A percentile compares a stretch with the other conserved stretches of the same genome.
Conservation (phyloP, 441 rosid species). For the Populus trichocarpa region DNA sequence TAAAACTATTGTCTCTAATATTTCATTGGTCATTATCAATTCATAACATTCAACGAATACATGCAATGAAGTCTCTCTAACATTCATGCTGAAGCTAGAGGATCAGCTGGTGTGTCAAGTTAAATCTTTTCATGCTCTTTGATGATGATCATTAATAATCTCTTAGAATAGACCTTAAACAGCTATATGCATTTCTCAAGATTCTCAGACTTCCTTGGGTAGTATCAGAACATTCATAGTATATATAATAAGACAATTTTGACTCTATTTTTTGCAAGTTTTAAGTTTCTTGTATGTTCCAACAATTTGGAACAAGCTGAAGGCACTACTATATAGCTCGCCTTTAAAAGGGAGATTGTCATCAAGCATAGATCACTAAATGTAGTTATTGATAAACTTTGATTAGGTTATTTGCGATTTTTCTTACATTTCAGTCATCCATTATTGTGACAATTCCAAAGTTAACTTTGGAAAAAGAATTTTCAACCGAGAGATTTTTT, state of each 20-base stretch:
- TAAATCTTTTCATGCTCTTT: conserved; percentile 4
- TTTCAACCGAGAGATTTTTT: too few species aligned
- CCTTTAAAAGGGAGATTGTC: too few species aligned
- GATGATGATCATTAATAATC: background rate
- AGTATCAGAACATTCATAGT: background rate
- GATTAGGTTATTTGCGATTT: too few species aligned
- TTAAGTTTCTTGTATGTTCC: background rate
- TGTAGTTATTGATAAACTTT: too few species aligned
- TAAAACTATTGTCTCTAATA: conserved; percentile 14
- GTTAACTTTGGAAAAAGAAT: too few species aligned
- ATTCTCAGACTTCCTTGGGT: background rate
- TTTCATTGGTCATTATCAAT: conserved; percentile 23
- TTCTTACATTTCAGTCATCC: too few species aligned
- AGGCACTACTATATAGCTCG: too few species aligned
- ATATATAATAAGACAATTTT: background rate
- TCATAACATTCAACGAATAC: conserved; percentile 61
- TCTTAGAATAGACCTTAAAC: background rate
- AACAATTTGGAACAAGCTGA: conserved; percentile 1
- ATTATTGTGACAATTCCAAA: too few species aligned
- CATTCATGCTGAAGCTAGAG: conserved; percentile 64
- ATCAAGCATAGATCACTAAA: too few species aligned
- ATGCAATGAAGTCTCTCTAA: conserved; percentile 61
- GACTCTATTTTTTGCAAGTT: background rate
- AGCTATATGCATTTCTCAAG: background rate
- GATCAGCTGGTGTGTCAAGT: conserved; percentile 60